Base-by-base conservation (phyloP, 75 land plant genomes). In the Sequoiadendron giganteum region DNA sequence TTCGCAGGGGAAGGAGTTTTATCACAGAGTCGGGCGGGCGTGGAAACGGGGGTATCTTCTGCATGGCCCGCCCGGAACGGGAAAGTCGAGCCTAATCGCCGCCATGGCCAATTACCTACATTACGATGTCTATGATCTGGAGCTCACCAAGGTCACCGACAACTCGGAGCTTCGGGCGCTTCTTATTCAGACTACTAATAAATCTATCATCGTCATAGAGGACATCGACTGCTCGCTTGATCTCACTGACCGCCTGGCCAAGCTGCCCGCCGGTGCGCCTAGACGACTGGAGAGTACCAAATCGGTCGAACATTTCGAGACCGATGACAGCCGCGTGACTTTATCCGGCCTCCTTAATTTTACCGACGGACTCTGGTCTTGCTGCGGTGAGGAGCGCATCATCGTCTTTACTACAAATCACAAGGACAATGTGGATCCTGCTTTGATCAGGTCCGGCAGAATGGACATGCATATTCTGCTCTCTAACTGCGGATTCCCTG, bases 321-420 rank as follows among this genome's bases (percentile, higher is more conserved):
- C 79, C 9, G 79, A 85, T 38, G 90, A 87, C 13, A 84, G 93
- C 7, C 87, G 89, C 10, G 94, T 95, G 40, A 94, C 97, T 2
- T 88, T 95, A 16, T 95, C 97, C 0, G 97, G 97, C 3, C 86
- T 95, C 7, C 86, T 95, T 30, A 95, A 95, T 85, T 95, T 95
- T 85, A 93, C 93, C 10, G 97, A 95, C 82, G 97, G 97, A 5
- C 88, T 95, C 78, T 95, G 97, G 97, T 95, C 96, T 16, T 93
- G 96, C 87, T 95, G 97, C 84, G 96, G 96, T 1, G 93, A 91
- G 73, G 97, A 95, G 90, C 87, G 95, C 48, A 92, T 95, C 75
- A 91, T 95, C 2, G 90, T 94, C n/a, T 95, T 95, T 91, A 95
- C 97, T 34, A 93, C 97, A 21, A 95, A 95, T 78, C 91, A 95